These are phyloP conservation scores for Pleurotus eryngii DNA, from an alignment of 768 basidiomycete genomes.

Conservation along the genomic window DNA sequence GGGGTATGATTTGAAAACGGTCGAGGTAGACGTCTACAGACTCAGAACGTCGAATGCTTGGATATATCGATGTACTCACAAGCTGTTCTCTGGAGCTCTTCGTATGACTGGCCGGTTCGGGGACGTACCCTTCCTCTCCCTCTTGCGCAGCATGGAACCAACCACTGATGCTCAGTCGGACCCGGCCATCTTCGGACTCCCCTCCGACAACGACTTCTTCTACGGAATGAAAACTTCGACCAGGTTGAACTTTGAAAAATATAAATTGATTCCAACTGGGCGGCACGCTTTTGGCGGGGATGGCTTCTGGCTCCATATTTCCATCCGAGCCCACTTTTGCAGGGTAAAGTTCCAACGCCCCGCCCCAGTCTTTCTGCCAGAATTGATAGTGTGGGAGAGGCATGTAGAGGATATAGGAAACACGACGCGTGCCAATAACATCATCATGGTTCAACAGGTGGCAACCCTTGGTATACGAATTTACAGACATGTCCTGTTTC, in stretches of 20 bases:
- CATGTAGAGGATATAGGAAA: conserved; percentile 97
- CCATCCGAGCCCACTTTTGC: conserved; percentile 57
- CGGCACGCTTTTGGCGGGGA: conserved; percentile 65
- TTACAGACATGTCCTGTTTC: conserved; percentile 95
- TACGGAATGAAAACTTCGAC: conserved; percentile 92
- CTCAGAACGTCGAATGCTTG: conserved; percentile 3
- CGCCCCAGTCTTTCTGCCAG: conserved; percentile 91
- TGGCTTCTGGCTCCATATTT: conserved; percentile 61
- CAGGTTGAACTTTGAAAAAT: conserved; percentile 91
- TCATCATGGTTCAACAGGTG: conserved; percentile 98
- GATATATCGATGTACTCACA: conserved; percentile 44
- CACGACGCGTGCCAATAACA: conserved; percentile 89
- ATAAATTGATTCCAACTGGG: conserved; percentile 90
- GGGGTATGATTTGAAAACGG: conserved; percentile 54
- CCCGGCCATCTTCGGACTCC: conserved; percentile 59
- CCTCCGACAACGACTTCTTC: conserved; percentile 92
- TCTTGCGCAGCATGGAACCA: conserved; percentile 96
- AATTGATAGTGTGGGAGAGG: conserved; percentile 68
- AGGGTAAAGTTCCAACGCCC: conserved; percentile 92
- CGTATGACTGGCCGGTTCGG: conserved; percentile 41
- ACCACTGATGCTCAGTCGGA: conserved; percentile 86
- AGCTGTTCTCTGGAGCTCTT: conserved; percentile 92
- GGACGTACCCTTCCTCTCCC: conserved; percentile 83
- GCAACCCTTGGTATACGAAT: conserved; percentile 86
- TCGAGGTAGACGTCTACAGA: conserved; percentile 58